phyloP scores from a whole-genome alignment of 1,284 basidiomycete genomes.

The Cutaneotrichosporon sp. region DNA sequence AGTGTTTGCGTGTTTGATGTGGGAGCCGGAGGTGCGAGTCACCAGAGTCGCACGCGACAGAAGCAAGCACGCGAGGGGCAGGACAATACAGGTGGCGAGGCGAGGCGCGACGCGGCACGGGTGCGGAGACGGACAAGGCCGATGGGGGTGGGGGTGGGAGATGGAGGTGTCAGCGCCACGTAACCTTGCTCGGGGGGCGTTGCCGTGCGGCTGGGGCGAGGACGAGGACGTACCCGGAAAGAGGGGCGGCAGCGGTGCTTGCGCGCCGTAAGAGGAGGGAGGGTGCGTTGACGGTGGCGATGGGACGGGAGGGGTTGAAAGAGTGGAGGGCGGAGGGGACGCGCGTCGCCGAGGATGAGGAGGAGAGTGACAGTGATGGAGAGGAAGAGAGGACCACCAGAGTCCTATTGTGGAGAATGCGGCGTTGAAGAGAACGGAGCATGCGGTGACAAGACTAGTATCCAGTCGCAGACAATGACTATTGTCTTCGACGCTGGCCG shows the following conservation, averaged over 20 bases:
- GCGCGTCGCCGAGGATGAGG: background rate
- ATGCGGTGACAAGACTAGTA: constrained; percentile 4
- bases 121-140: background rate
- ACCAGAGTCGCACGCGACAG: background rate
- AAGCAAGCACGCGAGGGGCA: too few species aligned
- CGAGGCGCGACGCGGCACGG: background rate
- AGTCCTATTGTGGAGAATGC: background rate
- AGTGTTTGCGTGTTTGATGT: background rate
- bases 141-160: background rate
- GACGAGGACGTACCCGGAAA: background rate
- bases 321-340: background rate
- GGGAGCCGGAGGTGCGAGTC: background rate
- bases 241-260: constrained; percentile 1
- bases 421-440: background rate
- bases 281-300: background rate
- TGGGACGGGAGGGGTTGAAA: background rate
- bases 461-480: constrained; percentile 4
- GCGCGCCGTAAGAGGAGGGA: background rate
- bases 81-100: too few species aligned
- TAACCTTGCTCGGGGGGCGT: background rate
- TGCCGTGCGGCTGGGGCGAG: background rate
- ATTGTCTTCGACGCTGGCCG: background rate
- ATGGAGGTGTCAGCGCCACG: background rate
- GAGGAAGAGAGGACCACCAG: too few species aligned
- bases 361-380: too few species aligned